These are phyloP conservation scores for Penicillium goetzii DNA, from an alignment of 495 filamentous ascomycete species.

Conservation along the genomic window DNA sequence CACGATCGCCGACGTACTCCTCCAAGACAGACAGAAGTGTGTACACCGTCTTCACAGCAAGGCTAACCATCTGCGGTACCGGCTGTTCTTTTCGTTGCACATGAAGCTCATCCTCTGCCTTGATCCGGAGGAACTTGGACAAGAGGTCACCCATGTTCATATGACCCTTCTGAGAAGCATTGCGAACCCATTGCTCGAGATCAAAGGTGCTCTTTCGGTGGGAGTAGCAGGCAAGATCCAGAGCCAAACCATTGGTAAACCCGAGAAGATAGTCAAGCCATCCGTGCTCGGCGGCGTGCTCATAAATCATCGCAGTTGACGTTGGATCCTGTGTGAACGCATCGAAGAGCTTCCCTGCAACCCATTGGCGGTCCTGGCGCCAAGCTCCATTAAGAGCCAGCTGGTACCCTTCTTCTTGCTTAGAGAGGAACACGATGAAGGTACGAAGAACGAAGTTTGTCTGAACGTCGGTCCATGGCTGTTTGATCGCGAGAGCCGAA, in stretches of 20 bases:
- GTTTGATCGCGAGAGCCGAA: conserved; percentile 70
- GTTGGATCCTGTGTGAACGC: conserved; percentile 76
- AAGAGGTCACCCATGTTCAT: conserved; percentile 66
- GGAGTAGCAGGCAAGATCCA: conserved; percentile 88
- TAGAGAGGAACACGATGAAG: conserved; percentile 63
- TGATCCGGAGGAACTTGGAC: conserved; percentile 75
- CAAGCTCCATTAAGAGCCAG: conserved; percentile 88
- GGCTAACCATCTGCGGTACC: conserved; percentile 65
- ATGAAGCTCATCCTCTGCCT: conserved; percentile 78
- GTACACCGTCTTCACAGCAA: conserved; percentile 83
- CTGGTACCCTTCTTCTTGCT: conserved; percentile 69
- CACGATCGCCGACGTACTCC: conserved; percentile 60
- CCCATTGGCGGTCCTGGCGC: conserved; percentile 83
- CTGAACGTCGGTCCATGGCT: conserved; percentile 65
- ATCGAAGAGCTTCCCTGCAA: conserved; percentile 75
- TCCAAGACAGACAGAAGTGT: conserved; percentile 78
- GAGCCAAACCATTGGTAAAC: conserved; percentile 76
- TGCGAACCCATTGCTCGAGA: conserved; percentile 78
- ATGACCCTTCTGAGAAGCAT: conserved; percentile 58
- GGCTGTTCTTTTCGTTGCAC: conserved; percentile 66
- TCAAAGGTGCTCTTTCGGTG: conserved; percentile 81
- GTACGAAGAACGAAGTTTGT: conserved; percentile 65
- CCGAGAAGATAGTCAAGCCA: conserved; percentile 83
- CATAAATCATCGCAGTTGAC: conserved; percentile 77
- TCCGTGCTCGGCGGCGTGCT: conserved; percentile 72